Evolutionary conservation across 805 yeast genomes (phyloP).

Genomic region (Pichia heedii): DNA sequence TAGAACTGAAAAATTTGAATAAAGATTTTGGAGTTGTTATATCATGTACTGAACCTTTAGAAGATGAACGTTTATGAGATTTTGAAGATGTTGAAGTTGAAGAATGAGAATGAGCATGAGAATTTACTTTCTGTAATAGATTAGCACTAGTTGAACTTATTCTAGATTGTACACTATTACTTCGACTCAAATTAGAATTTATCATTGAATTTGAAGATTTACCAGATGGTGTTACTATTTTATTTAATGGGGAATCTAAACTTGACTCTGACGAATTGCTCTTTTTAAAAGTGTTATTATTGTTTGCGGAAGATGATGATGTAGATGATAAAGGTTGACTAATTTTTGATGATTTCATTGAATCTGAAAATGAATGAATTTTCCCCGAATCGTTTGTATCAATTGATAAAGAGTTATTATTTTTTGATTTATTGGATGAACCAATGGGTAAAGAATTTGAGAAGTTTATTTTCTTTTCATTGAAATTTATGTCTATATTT

Average conservation of each 20-base stretch:
- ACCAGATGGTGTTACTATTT: neutral
- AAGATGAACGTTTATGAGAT: conserved; percentile 26
- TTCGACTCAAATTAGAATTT: conserved; percentile 1
- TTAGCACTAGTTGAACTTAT: conserved; percentile 1
- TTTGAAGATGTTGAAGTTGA: conserved; percentile 40
- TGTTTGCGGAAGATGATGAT: too few species aligned
- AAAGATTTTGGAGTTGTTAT: conserved; percentile 23
- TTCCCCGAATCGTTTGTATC: too few species aligned
- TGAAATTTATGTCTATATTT: neutral
- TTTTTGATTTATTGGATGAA: conserved; percentile 2
- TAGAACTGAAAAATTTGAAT: conserved; percentile 21
- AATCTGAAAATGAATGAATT: neutral
- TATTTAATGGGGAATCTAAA: neutral
- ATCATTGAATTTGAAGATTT: neutral
- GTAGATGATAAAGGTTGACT: too few species aligned
- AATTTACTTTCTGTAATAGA: neutral
- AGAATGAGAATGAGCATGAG: neutral
- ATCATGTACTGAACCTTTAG: conserved; percentile 23
- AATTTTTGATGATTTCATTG: neutral
- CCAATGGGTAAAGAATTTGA: conserved; percentile 7
- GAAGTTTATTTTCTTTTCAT: neutral
- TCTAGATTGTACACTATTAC: conserved; percentile 5
- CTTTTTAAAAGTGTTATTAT: too few species aligned
- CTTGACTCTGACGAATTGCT: conserved; percentile 3
- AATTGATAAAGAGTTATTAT: neutral